Base-by-base conservation (phyloP, 805 yeast genomes). In the Ogataea wickerhamii region DNA sequence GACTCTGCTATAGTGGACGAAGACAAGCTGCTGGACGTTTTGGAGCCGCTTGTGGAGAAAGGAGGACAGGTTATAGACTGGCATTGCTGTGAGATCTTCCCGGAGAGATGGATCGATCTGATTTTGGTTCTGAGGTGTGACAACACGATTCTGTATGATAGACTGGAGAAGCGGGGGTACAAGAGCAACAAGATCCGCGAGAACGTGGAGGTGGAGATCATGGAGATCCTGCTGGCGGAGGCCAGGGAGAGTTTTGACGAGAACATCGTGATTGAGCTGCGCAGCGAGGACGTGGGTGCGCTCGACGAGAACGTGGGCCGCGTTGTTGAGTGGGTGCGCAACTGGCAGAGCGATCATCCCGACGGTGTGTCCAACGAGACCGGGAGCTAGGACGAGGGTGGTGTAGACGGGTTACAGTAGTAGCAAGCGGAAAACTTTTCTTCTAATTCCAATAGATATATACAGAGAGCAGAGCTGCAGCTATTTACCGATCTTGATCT, bases 41-140 rank as follows among this genome's bases (percentile, higher is more conserved):
- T 93, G 34, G 96, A 89, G 59, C 80, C 82, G 5, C 74, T 82
- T 27, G 67, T 89, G 34, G 82, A 82, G 37, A 68, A 77, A 46
- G 99, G 99, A n/a, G 95, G 94, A 1, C 70, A 73, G n/a, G 68
- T 93, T 6, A 71, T 93, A 10, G 99, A 93, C 61, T 93, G 98
- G 98, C 99, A 93, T 59, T 93, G 91, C 31, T 87, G 95, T 63
- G 98, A 93, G 55, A 76, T 87, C 16, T 91, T 93, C 56, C 98
- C 98, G 1, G 98, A 88, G 57, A 68, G 94, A 49, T 74, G 87
- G 58, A 85, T 93, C 36, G 99, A 93, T 61, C 70, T 93, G 45
- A 98, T 93, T 5, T 83, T 88, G 27, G 98, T 93, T 1, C 69
- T 93, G 39, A 71, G 89, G 47, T 80, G 95, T 31, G 83, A 85